Conservation (phyloP, 2,329 filamentous ascomycete genomes). For the Cercospora canescens region DNA sequence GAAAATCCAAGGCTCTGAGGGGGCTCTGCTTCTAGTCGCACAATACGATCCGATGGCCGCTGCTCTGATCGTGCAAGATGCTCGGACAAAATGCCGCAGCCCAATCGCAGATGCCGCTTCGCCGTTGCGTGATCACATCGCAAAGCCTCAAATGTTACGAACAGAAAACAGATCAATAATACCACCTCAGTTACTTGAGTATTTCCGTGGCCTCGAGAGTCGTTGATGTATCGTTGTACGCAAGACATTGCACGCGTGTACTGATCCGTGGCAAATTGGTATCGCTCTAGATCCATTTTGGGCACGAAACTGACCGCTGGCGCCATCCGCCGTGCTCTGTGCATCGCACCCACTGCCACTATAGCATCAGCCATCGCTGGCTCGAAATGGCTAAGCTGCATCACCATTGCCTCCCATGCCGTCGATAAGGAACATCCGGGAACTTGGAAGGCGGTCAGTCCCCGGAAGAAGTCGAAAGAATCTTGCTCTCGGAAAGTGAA, state of each 20-base stretch:
- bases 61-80: neutral
- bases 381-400: neutral
- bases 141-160: neutral
- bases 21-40: neutral
- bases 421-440: neutral
- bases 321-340: neutral
- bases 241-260: neutral
- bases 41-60: neutral
- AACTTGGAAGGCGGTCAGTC: neutral
- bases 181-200: neutral
- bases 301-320: neutral
- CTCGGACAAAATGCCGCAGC: neutral
- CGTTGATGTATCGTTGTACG: neutral
- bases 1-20: neutral
- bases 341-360: neutral
- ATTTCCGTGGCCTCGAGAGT: neutral
- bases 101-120: neutral
- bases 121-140: neutral
- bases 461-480: neutral
- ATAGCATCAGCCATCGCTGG: neutral
- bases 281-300: neutral
- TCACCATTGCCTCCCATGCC: neutral
- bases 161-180: neutral
- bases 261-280: neutral
- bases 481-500: neutral